Conservation (phyloP, 495 filamentous ascomycete genomes). For the Neurospora cerealis region DNA sequence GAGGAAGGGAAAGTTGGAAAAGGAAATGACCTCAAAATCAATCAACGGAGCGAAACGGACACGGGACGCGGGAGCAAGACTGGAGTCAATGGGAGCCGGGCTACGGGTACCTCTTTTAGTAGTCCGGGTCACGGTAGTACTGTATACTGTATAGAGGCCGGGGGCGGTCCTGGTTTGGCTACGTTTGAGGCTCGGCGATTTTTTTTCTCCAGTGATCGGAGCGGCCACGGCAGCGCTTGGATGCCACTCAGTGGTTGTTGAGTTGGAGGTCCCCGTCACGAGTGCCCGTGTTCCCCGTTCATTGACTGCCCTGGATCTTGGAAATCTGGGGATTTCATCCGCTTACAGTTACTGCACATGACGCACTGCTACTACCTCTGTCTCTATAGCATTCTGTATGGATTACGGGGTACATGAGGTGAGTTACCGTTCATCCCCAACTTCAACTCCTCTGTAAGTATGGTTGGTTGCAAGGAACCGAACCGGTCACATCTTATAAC, state of each 20-base stretch:
- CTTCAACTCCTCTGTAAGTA: not conserved
- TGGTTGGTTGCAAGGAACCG: not conserved
- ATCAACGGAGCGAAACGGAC: not conserved
- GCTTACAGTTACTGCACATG: not conserved
- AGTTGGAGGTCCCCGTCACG: not conserved
- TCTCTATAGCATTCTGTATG: not conserved
- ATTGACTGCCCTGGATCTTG: not conserved
- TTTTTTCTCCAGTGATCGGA: not conserved
- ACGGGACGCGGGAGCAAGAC: not conserved
- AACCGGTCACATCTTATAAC: not conserved
- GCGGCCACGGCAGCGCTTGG: not conserved
- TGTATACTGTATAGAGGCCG: not conserved
- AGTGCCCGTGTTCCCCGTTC: not conserved
- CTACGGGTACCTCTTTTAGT: not conserved
- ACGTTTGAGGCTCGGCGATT: not conserved
- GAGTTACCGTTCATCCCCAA: not conserved
- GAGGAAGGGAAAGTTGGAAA: slow-evolving; percentile 8
- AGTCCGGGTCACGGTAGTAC: not conserved
- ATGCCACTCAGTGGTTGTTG: not conserved
- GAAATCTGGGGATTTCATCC: not conserved
- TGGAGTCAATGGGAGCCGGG: not conserved
- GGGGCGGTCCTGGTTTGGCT: not conserved
- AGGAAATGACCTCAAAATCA: slow-evolving; percentile 14
- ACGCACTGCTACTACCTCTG: not conserved
- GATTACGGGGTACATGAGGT: not conserved